phyloP scores from a whole-genome alignment of 331 rosid genomes.

The Spiraea crenata region DNA sequence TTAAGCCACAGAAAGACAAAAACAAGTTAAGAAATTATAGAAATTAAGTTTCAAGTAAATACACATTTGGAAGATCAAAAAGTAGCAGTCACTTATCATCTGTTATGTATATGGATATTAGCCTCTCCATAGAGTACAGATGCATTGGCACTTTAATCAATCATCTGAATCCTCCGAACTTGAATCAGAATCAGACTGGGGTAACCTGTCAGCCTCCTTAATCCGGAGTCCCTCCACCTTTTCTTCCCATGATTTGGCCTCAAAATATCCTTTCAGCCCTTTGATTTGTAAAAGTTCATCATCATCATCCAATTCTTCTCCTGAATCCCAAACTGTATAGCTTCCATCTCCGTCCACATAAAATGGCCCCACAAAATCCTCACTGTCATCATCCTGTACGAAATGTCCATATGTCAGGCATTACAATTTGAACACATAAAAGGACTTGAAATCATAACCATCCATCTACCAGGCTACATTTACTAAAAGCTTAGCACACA shows the following conservation, averaged over 20 bases:
- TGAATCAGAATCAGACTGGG: constrained; percentile 1
- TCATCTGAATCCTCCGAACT: neutral
- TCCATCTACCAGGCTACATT: neutral
- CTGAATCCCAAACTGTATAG: neutral
- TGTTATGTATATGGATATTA: neutral
- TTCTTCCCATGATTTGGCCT: constrained; percentile 5
- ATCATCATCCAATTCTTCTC: neutral
- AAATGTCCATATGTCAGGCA: neutral
- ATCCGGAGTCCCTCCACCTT: constrained; percentile 7
- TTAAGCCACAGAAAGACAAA: neutral
- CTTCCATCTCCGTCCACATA: neutral
- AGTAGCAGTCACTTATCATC: neutral
- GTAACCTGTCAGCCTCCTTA: neutral
- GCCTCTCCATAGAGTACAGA: neutral
- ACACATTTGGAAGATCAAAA: neutral
- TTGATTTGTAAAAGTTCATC: neutral
- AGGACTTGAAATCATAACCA: neutral
- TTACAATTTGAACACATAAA: neutral
- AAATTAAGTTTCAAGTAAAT: neutral
- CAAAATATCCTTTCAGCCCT: constrained; percentile 2
- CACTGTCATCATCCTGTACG: constrained; percentile 2
- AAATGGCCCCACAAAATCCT: neutral
- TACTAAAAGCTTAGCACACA: neutral
- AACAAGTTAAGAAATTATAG: neutral
- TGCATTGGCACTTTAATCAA: neutral